phyloP scores from a whole-genome alignment of 192 early-diverging fungal genomes.

The Coemansia sp. region DNA sequence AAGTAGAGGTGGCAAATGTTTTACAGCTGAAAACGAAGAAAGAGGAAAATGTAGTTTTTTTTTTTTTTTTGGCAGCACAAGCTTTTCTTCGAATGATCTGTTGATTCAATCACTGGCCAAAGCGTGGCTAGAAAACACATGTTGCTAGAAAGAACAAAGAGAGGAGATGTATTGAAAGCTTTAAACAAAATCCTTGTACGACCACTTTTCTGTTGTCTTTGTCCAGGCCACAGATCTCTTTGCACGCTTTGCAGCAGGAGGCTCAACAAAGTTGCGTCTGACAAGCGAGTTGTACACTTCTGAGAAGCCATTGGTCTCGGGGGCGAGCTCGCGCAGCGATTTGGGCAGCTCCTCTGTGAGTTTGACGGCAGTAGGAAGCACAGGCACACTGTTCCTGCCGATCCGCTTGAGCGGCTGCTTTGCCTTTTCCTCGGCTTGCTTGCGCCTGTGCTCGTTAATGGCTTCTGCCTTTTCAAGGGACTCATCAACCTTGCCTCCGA shows the following conservation, averaged over 20 bases:
- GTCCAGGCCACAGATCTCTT: constrained; percentile 13
- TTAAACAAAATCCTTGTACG: constrained; percentile 42
- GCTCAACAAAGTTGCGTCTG: constrained; percentile 52
- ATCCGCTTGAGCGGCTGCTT: constrained; percentile 33
- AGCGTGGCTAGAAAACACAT: no score
- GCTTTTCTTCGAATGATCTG: no score
- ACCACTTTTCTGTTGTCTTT: constrained; percentile 52
- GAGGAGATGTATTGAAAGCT: not conserved
- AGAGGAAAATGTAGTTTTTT: not conserved
- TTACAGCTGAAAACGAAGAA: not conserved
- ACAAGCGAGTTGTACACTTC: constrained; percentile 44
- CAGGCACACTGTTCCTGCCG: constrained; percentile 35
- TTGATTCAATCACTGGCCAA: no score
- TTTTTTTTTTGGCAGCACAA: not conserved
- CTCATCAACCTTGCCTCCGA: constrained; percentile 55
- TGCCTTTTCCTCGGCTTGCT: constrained; percentile 28
- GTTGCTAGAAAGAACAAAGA: not conserved
- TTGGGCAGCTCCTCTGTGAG: constrained; percentile 44
- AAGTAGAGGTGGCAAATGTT: not conserved
- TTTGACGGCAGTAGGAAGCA: constrained; percentile 43
- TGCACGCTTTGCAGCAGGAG: constrained; percentile 10
- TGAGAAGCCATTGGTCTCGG: constrained; percentile 39
- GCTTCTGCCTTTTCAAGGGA: constrained; percentile 16
- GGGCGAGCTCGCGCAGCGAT: constrained; percentile 48
- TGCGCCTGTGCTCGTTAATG: constrained; percentile 15